Evolutionary conservation across 371 early-diverging fungal species (phyloP).

Genomic region (Rhizopus delemar): DNA sequence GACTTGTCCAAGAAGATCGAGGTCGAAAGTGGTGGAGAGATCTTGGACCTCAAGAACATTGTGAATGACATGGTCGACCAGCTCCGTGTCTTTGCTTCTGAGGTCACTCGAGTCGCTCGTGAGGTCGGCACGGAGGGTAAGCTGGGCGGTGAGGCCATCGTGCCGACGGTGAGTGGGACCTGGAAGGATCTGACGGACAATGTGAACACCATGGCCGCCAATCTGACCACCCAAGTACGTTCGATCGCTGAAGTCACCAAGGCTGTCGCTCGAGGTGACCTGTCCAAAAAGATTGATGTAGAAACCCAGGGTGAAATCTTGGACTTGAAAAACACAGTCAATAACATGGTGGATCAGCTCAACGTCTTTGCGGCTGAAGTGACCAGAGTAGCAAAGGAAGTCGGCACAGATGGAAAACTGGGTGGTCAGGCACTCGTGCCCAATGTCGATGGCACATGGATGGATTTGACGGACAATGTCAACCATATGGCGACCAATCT

Average conservation of each 20-base stretch:
- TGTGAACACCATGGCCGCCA: slow-evolving; percentile 64
- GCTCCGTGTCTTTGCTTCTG: slow-evolving; percentile 38
- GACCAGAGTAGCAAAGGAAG: too few relatives aligned
- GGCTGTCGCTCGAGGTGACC: slow-evolving; percentile 56
- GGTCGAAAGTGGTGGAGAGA: slow-evolving; percentile 32
- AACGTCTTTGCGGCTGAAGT: slow-evolving; percentile 33
- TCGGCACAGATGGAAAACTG: too few relatives aligned
- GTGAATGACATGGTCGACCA: slow-evolving; percentile 45
- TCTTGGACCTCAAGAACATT: slow-evolving; percentile 32
- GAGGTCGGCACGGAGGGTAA: too few relatives aligned
- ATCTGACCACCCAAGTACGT: slow-evolving; percentile 65
- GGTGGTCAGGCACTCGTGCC: too few relatives aligned
- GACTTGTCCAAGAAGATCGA: slow-evolving; percentile 40
- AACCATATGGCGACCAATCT: slow-evolving; percentile 65
- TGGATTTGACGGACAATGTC: slow-evolving; percentile 66
- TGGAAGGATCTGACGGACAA: slow-evolving; percentile 71
- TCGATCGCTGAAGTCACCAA: slow-evolving; percentile 60
- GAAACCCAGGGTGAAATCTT: slow-evolving; percentile 38
- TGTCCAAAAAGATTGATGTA: slow-evolving; percentile 40
- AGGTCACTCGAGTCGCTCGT: too few relatives aligned
- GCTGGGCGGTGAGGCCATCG: too few relatives aligned
- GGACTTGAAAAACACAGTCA: slow-evolving; percentile 37
- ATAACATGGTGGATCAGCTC: slow-evolving; percentile 53
- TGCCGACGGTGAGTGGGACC: slow-evolving; percentile 41
- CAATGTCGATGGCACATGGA: slow-evolving; percentile 58